Conservation (phyloP, 108 stramenopile species). For the Skeletonema tropicum region DNA sequence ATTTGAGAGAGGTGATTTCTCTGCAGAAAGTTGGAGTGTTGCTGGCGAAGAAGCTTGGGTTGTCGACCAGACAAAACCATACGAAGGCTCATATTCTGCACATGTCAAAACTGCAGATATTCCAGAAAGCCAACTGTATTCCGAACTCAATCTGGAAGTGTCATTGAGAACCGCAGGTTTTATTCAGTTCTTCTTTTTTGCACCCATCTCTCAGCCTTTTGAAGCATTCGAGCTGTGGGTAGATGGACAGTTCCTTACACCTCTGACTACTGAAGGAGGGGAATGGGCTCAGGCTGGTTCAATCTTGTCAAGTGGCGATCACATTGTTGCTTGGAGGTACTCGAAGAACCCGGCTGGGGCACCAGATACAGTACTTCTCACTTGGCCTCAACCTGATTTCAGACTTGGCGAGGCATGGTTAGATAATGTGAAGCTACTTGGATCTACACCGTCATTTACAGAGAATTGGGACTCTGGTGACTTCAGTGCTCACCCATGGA, state of each 20-base stretch:
- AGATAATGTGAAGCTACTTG: slow-evolving; percentile 42
- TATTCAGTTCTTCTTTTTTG: slow-evolving; percentile 47
- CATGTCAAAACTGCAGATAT: slow-evolving; percentile 46
- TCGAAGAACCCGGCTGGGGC: slow-evolving; percentile 37
- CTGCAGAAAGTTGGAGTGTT: slow-evolving; percentile 26
- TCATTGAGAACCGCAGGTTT: slow-evolving; percentile 23
- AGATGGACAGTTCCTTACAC: slow-evolving; percentile 43
- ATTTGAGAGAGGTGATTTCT: slow-evolving; percentile 50
- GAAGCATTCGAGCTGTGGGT: slow-evolving; percentile 43
- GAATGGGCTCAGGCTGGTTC: slow-evolving; percentile 43
- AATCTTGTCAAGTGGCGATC: slow-evolving; percentile 35
- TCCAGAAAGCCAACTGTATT: slow-evolving; percentile 25
- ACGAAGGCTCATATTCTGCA: slow-evolving; percentile 36
- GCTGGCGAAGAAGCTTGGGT: slow-evolving; percentile 33
- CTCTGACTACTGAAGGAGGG: slow-evolving; percentile 20
- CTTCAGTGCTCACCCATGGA: slow-evolving; percentile 39
- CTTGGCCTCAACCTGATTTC: slow-evolving; percentile 21
- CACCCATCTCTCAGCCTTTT: slow-evolving; percentile 46
- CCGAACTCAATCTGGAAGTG: slow-evolving; percentile 30
- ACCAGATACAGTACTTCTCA: slow-evolving; percentile 30
- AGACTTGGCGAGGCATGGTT: slow-evolving; percentile 49
- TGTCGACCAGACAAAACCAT: slow-evolving; percentile 39
- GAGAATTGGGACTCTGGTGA: slow-evolving; percentile 45
- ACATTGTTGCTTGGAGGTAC: slow-evolving; percentile 42
- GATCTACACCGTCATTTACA: slow-evolving; percentile 23